These are phyloP conservation scores for Thyridium curvatum DNA, from an alignment of 2,329 filamentous ascomycete genomes.

Conservation along the genomic window DNA sequence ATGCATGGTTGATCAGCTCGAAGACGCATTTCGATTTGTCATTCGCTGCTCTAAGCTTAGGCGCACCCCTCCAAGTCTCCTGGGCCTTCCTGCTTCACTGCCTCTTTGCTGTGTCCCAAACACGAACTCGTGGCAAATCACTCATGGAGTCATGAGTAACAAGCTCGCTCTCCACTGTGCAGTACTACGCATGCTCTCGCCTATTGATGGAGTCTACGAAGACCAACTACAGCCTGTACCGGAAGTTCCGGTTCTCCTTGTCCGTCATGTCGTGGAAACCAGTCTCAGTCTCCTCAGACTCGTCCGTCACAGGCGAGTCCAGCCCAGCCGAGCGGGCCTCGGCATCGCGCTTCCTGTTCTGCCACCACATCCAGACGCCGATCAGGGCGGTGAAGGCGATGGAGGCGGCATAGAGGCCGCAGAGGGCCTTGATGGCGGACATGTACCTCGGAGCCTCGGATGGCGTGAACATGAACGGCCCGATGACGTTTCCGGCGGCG, in stretches of 20 bases:
- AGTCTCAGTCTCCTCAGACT: slow-evolving; percentile 7
- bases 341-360: slow-evolving; percentile 7
- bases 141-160: no score
- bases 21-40: no score
- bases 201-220: no score
- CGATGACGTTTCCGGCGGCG: slow-evolving; percentile 27
- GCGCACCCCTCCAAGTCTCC: no score
- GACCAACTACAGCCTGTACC: slow-evolving; percentile 8
- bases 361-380: slow-evolving; percentile 8
- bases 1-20: no score
- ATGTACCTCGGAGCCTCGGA: slow-evolving; percentile 7
- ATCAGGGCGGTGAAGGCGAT: slow-evolving; percentile 5
- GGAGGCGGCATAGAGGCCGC: slow-evolving; percentile 7
- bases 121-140: no score
- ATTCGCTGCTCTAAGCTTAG: no score
- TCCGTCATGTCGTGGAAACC: slow-evolving; percentile 10
- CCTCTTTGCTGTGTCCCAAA: no score
- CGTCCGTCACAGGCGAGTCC: no score
- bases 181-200: no score
- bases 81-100: no score
- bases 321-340: slow-evolving; percentile 3
- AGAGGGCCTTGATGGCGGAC: slow-evolving; percentile 10
- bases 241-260: slow-evolving; percentile 11
- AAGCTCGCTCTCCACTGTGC: no score
- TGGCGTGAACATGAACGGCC: slow-evolving; percentile 10